Conservation (phyloP, 768 basidiomycete species). For the Galerina sulciceps region DNA sequence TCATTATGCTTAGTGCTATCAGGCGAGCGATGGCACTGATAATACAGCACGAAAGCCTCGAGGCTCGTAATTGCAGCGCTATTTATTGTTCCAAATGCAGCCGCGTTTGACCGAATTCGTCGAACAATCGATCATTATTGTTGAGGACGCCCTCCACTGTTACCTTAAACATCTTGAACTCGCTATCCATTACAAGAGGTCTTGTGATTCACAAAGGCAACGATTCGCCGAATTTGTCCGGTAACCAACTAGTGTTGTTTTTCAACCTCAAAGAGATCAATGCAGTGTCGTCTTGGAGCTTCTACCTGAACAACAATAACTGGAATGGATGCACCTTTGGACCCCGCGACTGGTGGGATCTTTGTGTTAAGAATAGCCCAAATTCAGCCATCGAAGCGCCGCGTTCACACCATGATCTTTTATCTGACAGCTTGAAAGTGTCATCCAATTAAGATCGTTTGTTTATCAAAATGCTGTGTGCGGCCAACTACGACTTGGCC, state of each 20-base stretch:
- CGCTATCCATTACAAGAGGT: conserved; percentile 10
- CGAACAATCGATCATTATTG: conserved; percentile 13
- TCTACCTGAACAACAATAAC: neutral
- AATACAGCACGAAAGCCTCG: too few relatives aligned
- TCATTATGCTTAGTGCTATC: too few relatives aligned
- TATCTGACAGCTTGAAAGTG: conserved; percentile 12
- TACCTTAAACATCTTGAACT: conserved; percentile 11
- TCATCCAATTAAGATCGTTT: conserved; percentile 14
- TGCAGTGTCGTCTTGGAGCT: neutral
- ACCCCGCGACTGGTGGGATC: neutral
- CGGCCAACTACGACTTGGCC: conserved; percentile 3
- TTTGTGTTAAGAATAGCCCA: conserved; percentile 5
- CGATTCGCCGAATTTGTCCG: neutral
- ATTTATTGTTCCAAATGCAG: conserved; percentile 7
- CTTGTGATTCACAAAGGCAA: conserved; percentile 5
- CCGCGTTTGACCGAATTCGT: conserved; percentile 3
- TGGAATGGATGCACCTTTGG: neutral
- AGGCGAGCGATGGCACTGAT: too few relatives aligned
- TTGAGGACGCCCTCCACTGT: neutral
- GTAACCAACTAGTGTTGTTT: neutral
- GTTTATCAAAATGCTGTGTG: conserved; percentile 16
- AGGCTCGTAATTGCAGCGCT: too few relatives aligned
- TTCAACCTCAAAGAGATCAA: conserved; percentile 1
- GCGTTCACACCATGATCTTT: conserved; percentile 14
- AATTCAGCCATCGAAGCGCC: conserved; percentile 11